Conservation (phyloP, 2,329 filamentous ascomycete genomes). For the Neofusicoccum ribis region DNA sequence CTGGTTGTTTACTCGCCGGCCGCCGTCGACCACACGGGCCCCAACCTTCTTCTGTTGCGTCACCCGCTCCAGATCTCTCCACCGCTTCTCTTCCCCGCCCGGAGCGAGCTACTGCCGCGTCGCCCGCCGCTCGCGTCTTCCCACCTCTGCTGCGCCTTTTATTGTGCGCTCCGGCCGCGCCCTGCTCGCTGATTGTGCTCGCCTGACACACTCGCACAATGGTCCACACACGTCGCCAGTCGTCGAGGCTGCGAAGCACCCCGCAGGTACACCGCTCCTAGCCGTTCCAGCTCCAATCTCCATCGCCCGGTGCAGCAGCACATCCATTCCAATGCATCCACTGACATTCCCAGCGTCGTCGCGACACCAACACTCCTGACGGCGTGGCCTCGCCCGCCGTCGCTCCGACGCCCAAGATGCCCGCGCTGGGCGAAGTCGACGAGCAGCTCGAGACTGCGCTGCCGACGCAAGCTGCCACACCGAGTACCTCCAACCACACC, state of each 20-base stretch:
- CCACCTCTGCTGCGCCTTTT: neutral
- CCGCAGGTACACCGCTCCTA: neutral
- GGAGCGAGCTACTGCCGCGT: neutral
- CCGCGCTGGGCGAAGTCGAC: constrained; percentile 12
- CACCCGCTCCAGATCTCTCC: constrained; percentile 3
- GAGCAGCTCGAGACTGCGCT: neutral
- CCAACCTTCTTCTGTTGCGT: constrained; percentile 2
- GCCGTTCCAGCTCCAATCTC: neutral
- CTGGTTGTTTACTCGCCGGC: constrained; percentile 10
- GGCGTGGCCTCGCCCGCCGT: neutral
- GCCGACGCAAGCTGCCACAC: constrained; percentile 1
- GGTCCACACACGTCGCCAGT: constrained; percentile 13
- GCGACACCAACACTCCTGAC: neutral
- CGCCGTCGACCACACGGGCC: neutral
- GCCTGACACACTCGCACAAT: constrained; percentile 1
- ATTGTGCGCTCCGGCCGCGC: neutral
- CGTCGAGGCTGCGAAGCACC: constrained; percentile 16
- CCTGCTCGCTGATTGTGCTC: neutral
- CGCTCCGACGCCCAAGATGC: constrained; percentile 6
- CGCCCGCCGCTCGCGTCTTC: neutral
- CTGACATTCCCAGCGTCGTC: neutral
- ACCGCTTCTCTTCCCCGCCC: neutral
- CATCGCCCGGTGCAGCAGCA: neutral
- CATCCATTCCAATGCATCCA: neutral
- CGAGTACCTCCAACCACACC: neutral